Base-by-base conservation (phyloP, 495 filamentous ascomycete species). In the Apodospora peruviana region DNA sequence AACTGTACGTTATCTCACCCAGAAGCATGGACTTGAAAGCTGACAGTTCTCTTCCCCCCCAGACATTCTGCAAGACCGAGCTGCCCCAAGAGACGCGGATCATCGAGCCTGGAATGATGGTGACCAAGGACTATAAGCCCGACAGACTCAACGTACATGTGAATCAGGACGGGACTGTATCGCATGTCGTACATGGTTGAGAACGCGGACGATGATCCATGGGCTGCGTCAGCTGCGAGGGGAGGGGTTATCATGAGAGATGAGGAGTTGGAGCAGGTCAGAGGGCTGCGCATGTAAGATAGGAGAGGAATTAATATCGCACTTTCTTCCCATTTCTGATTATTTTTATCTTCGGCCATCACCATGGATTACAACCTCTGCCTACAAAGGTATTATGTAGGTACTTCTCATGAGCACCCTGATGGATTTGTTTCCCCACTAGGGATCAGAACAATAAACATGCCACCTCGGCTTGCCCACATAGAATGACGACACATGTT, bases 21-120 rank as follows among this genome's bases (percentile, higher is more conserved):
- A 10, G 23, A n/a, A n/a, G n/a, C n/a, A n/a, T n/a, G n/a, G n/a
- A n/a, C n/a, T n/a, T n/a, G n/a, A 24, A 22, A n/a, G 32, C 59
- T 51, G 27, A 47, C 12, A 7, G 3, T 19, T 17, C 9, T 29
- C 8, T 22, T 17, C 19, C 16, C 14, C 34, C 14, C 23, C 53
- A 90, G 87, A 82, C 74, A 5, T 93, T 91, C 57, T 84, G 86
- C 47, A 89, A 84, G 64, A 72, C 71, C 32, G 87, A 91, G 29
- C 75, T 93, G 12, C 88, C 88, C 0, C 54, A 85, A 50, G 56
- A 76, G 44, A 78, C 81, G 51, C 82, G 87, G 27, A 73, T 93
- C 40, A 68, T 90, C 50, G 68, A 80, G 63, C 84, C 83, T 0
- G 84, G 78, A 39, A 58, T 65, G 39, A 76, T 82, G 70, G 72